Base-by-base conservation (phyloP, 2,329 filamentous ascomycete genomes). In the Xylaria sp. region DNA sequence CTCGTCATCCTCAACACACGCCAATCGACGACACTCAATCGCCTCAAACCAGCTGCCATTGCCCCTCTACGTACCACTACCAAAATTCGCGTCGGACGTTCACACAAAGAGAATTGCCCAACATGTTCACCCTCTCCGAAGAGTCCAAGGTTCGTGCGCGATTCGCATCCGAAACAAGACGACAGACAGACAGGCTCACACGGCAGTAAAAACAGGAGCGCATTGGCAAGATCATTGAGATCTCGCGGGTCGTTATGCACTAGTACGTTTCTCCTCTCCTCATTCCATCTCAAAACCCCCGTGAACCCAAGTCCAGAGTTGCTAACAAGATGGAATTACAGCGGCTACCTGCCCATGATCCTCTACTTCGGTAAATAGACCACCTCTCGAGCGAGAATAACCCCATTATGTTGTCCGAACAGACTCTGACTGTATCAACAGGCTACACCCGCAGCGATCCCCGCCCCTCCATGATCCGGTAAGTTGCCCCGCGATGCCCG, bases 361-460 rank as follows among this genome's bases (percentile, higher is more conserved):
- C 84, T 99, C 76, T 99, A 97, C 77, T 88, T 99, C 70, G 94
- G 91, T 94, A 46, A 18, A 18, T n/a, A 46, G 16, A 4, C 10
- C 10, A 46, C 13, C 16, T 16, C 16, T 16, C 16, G 16, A 16
- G 16, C 16, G n/a, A 46, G 13, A 46, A n/a, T 3, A 13, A 1
- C 16, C 10, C 42, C 3, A n/a, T 13, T n/a, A 3, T 11, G 9
- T 42, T 3, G 4, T 10, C 3, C 3, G 37, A 42, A 42, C 11
- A 4, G 8, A 13, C 48, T 11, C 50, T 63, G 37, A 61, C 56
- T 35, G 34, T 9, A 16, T 23, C 5, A 10, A 42, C 48, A 94
- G 90, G 93, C 69, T 97, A 96, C 80, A 95, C 93, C 58, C 89
- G 90, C 75, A 97, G 92, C 81, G 89, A 93, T 75, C 94, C 94